Base-by-base conservation (phyloP, 2,329 filamentous ascomycete genomes). In the Colletotrichum melonis region DNA sequence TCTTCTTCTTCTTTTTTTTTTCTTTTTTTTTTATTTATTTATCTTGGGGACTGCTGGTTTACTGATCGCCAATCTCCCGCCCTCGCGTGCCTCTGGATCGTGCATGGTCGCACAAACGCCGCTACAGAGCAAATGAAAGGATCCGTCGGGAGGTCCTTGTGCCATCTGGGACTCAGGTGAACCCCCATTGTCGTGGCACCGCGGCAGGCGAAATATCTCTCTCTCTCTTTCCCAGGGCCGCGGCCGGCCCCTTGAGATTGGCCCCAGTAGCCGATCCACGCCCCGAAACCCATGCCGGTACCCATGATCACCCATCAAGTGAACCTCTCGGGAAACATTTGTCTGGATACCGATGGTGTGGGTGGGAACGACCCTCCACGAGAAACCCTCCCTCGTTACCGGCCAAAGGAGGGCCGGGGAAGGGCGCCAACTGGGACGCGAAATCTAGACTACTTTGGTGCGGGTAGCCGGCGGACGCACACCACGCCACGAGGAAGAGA, bases 401-500 rank as follows among this genome's bases (percentile, higher is more conserved):
- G 28, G 32, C 26, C 30, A 49, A 7, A 42, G 38, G 38, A 42
- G 38, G 38, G 38, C 32, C 55, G 54, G 59, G 32, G 59, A 42
- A 54, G 32, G 66, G 19, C 6, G 42, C 42, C 42, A 46, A 19
- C 42, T 69, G 59, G 52, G 59, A 73, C 30, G 59, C 55, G 35
- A 16, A 54, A 64, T 26, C 24, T 46, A 42, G 65, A 63, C 69
- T 63, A 38, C n/a, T 35, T 32, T 19, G 68, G 38, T 60, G 66
- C 38, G 30, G 60, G 46, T 32, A 32, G 55, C 60, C 67, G 67
- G 60, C 60, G 69, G 65, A 35, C 32, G 32, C 22, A 56, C 62
- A 60, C 60, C 28, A 66, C 67, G 70, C 70, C 67, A 73, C 70
- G 67, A 73, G 70, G 70, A 46, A 12, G 56, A 42, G 49, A 55